Percentiles rank a stretch among this genome's conserved stretches.
These are phyloP conservation scores for Spergularia azorica DNA, from an alignment of 179 eudicot genomes.

Conservation along the genomic window DNA sequence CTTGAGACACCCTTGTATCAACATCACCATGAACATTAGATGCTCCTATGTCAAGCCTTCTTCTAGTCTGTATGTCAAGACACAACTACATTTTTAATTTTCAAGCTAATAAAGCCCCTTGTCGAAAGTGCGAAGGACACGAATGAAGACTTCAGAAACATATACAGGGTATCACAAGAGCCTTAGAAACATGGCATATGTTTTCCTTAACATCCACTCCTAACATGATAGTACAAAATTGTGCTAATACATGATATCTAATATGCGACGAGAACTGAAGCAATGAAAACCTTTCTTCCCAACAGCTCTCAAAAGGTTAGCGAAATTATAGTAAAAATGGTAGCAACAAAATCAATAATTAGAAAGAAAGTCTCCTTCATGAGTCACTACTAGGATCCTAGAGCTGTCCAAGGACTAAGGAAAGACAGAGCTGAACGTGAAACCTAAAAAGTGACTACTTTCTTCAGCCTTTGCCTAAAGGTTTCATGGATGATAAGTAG, in stretches of 20 bases:
- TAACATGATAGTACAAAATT: too few relatives aligned
- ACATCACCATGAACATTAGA: constrained; percentile 36
- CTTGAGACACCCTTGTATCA: constrained; percentile 60
- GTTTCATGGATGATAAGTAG: neutral
- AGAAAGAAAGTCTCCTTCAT: neutral
- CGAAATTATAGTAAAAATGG: too few relatives aligned
- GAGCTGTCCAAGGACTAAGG: neutral
- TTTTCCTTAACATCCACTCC: too few relatives aligned
- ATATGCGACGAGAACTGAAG: too few relatives aligned
- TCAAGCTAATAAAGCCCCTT: neutral
- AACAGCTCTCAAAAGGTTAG: too few relatives aligned
- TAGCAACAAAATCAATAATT: neutral
- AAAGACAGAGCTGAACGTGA: neutral
- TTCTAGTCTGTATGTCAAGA: constrained; percentile 57
- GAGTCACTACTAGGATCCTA: neutral
- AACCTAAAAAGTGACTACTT: neutral
- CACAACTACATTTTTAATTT: neutral
- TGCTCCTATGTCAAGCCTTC: constrained; percentile 59
- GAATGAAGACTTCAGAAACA: neutral
- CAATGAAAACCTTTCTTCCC: too few relatives aligned
- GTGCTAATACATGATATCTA: too few relatives aligned
- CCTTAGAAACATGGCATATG: too few relatives aligned
- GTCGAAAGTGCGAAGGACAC: neutral
- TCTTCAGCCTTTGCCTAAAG: neutral
- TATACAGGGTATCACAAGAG: too few relatives aligned